These are phyloP conservation scores for Flammula alnicola DNA, from an alignment of 1,284 basidiomycete genomes.

Conservation along the genomic window DNA sequence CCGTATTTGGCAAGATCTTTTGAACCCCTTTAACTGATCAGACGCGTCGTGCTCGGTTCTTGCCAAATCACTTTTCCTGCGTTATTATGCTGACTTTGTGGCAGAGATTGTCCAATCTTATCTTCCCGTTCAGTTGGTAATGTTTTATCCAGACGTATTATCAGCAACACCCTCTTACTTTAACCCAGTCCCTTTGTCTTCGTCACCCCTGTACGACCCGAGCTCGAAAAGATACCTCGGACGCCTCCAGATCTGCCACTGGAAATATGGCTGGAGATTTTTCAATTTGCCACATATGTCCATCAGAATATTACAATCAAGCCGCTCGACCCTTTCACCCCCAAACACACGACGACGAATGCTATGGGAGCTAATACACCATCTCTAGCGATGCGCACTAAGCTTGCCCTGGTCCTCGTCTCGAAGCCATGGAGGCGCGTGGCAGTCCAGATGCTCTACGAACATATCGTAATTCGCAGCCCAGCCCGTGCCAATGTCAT, in stretches of 20 bases:
- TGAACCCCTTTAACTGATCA: conserved; percentile 3
- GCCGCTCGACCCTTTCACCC: conserved; percentile 45
- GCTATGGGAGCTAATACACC: conserved; percentile 46
- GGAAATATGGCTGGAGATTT: conserved; percentile 63
- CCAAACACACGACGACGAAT: conserved; percentile 39
- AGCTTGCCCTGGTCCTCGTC: conserved; percentile 53
- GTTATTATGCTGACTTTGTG: conserved; percentile 32
- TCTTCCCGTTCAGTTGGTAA: conserved; percentile 41
- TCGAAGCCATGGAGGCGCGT: conserved; percentile 52
- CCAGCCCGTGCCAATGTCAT: conserved; percentile 40
- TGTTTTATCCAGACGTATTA: conserved; percentile 8
- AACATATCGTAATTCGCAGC: conserved; percentile 50
- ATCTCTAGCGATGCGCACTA: conserved; percentile 47
- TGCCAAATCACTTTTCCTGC: conserved; percentile 14
- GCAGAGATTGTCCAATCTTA: conserved; percentile 25
- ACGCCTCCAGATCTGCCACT: conserved; percentile 43
- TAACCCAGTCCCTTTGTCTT: conserved; percentile 22
- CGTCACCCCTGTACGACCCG: conserved; percentile 14
- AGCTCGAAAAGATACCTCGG: not conserved
- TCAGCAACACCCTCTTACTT: conserved; percentile 18
- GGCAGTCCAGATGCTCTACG: conserved; percentile 50
- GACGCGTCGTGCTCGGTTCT: conserved; percentile 8
- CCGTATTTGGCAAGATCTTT: conserved; percentile 27
- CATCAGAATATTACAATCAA: conserved; percentile 42
- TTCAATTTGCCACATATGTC: conserved; percentile 57